phyloP scores from a whole-genome alignment of 73 alveolate species.

The Vitrella brassicaformis region DNA sequence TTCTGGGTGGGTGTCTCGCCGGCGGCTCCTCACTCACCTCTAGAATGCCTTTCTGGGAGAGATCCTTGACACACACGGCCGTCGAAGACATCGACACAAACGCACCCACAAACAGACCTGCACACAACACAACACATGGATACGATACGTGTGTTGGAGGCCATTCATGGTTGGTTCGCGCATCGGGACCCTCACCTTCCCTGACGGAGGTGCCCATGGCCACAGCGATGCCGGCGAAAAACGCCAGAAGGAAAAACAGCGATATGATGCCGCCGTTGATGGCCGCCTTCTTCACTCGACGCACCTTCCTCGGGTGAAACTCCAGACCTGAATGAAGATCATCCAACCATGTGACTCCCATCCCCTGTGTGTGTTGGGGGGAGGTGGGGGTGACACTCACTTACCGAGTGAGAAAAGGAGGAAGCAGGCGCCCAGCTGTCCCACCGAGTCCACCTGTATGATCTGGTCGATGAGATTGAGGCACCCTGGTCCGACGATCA shows the following conservation, averaged over 20 bases:
- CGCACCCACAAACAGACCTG: not conserved
- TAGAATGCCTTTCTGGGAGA: not conserved
- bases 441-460: not conserved
- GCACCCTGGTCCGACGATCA: not conserved
- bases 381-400: too few species aligned
- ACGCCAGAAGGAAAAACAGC: not conserved
- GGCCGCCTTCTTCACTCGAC: not conserved
- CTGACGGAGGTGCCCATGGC: not conserved
- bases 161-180: too few species aligned
- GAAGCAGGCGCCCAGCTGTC: not conserved
- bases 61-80: not conserved
- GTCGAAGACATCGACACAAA: not conserved
- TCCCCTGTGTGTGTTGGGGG: too few species aligned
- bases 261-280: not conserved
- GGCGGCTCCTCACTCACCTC: not conserved
- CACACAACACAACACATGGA: not conserved
- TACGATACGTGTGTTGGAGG: not conserved
- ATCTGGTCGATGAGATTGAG: not conserved
- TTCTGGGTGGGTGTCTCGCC: too few species aligned
- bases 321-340: not conserved
- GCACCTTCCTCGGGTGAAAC: not conserved
- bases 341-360: not conserved
- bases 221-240: not conserved
- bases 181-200: not conserved
- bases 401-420: not conserved